Evolutionary conservation across 345 rosid genomes (phyloP).

Genomic region (Aquilaria sinensis): DNA sequence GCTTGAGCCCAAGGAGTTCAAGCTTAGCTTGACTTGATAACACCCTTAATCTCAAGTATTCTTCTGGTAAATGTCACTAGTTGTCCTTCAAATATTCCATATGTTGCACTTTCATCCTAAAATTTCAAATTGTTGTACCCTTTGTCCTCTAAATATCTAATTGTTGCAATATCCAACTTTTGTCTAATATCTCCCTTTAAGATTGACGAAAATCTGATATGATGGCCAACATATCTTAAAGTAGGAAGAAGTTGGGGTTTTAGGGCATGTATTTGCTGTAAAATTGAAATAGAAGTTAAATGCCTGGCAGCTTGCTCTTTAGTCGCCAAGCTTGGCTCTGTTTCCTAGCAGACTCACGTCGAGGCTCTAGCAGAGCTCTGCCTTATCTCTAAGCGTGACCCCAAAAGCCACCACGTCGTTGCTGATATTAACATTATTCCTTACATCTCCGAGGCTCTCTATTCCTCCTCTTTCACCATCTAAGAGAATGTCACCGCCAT

Average conservation of each 20-base stretch:
- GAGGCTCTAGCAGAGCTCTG: slow-evolving; percentile 75
- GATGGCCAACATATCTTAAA: no score
- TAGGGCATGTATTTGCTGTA: slow-evolving; percentile 63
- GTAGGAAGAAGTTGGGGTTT: slow-evolving; percentile 12
- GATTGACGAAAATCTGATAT: no score
- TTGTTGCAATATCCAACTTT: no score
- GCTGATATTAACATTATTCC: slow-evolving; percentile 83
- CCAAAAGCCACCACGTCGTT: slow-evolving; percentile 51
- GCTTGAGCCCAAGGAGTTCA: no score
- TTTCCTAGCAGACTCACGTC: slow-evolving; percentile 62
- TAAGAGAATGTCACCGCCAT: slow-evolving; percentile 92
- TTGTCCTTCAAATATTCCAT: no score
- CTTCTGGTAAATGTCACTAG: no score
- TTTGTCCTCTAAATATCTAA: no score
- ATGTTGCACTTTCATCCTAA: no score
- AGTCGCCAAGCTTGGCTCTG: slow-evolving; percentile 72
- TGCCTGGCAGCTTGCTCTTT: slow-evolving; percentile 52
- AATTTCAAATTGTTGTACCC: no score
- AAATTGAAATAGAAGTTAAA: slow-evolving; percentile 51
- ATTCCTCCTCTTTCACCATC: slow-evolving; percentile 45
- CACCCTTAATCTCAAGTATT: no score
- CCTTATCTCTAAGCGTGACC: slow-evolving; percentile 68
- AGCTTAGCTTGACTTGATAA: no score
- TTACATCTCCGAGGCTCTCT: slow-evolving; percentile 71
- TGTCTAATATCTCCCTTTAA: no score